These are phyloP conservation scores for Selenicereus undatus DNA, from an alignment of 148 eudicot species.

Conservation along the genomic window DNA sequence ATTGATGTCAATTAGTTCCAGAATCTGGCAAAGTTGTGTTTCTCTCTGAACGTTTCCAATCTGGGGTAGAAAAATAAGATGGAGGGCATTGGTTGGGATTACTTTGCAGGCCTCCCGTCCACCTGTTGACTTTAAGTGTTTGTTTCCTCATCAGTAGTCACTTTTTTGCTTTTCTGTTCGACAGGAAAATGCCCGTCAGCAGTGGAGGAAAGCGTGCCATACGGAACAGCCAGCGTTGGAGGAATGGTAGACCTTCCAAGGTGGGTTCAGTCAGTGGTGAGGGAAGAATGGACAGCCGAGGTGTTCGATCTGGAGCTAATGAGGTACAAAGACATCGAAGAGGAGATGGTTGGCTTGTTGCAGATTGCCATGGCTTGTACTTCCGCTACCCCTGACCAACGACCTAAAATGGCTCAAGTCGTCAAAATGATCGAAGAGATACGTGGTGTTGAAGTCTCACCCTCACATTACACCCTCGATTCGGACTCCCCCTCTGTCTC, in stretches of 20 bases:
- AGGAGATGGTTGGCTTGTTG: constrained; percentile 88
- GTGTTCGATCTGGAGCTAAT: constrained; percentile 92
- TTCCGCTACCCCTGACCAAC: constrained; percentile 49
- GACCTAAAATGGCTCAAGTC: constrained; percentile 70
- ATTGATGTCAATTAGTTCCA: too few species aligned
- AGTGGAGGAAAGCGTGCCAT: constrained; percentile 52
- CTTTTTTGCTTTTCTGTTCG: background rate
- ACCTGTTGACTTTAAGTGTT: too few species aligned
- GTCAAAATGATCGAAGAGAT: constrained; percentile 80
- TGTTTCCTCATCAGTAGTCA: background rate
- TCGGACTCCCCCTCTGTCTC: constrained; percentile 58
- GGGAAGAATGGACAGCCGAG: constrained; percentile 99
- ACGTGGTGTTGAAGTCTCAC: constrained; percentile 62
- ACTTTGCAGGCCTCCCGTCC: too few species aligned
- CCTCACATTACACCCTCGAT: constrained; percentile 49
- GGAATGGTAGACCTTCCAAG: constrained; percentile 76
- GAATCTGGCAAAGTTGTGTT: too few species aligned
- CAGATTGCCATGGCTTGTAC: constrained; percentile 89
- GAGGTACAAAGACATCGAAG: constrained; percentile 93
- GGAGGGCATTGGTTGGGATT: too few species aligned
- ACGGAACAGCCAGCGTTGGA: constrained; percentile 41
- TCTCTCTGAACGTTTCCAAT: too few species aligned
- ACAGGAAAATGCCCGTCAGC: constrained; percentile 74
- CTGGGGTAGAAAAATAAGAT: too few species aligned
- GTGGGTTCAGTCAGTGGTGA: constrained; percentile 94